Percentiles rank a stretch among this genome's conserved stretches.
Conservation (phyloP, 768 basidiomycete genomes). For the Ramaria sp. region DNA sequence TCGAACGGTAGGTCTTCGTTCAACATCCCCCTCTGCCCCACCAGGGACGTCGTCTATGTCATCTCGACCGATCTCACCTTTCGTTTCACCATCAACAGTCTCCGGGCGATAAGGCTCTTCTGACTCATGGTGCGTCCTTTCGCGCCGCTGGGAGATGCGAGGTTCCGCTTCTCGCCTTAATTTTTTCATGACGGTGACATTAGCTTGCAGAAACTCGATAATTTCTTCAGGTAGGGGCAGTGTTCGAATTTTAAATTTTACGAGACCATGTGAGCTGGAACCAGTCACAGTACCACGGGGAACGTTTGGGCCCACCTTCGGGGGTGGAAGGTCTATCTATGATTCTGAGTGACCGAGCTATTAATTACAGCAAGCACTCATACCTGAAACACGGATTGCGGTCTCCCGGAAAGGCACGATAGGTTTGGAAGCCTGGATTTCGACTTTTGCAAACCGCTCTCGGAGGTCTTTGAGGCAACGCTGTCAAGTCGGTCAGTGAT, state of each 20-base stretch:
- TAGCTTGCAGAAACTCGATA: slow-evolving; percentile 67
- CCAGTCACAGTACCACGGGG: slow-evolving; percentile 72
- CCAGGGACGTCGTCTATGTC: slow-evolving; percentile 30
- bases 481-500: slow-evolving; percentile 27
- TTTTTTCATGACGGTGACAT: slow-evolving; percentile 51
- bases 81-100: slow-evolving; percentile 14
- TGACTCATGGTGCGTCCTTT: no score
- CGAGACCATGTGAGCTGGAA: slow-evolving; percentile 53
- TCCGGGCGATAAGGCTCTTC: neutral
- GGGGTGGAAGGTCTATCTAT: slow-evolving; percentile 71
- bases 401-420: slow-evolving; percentile 99
- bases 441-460: slow-evolving; percentile 88
- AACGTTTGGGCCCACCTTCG: slow-evolving; percentile 54
- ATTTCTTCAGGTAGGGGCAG: slow-evolving; percentile 64
- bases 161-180: slow-evolving; percentile 41
- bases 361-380: slow-evolving; percentile 6
- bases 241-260: slow-evolving; percentile 79
- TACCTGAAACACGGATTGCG: slow-evolving; percentile 69
- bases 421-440: slow-evolving; percentile 87
- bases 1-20: slow-evolving; percentile 51
- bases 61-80: slow-evolving; percentile 21
- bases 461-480: slow-evolving; percentile 93
- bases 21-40: slow-evolving; percentile 46
- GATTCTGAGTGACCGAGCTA: neutral
- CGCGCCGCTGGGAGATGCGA: neutral